These are phyloP conservation scores for Ceratocystis alfenasii DNA, from an alignment of 2,329 filamentous ascomycete species.

Conservation along the genomic window DNA sequence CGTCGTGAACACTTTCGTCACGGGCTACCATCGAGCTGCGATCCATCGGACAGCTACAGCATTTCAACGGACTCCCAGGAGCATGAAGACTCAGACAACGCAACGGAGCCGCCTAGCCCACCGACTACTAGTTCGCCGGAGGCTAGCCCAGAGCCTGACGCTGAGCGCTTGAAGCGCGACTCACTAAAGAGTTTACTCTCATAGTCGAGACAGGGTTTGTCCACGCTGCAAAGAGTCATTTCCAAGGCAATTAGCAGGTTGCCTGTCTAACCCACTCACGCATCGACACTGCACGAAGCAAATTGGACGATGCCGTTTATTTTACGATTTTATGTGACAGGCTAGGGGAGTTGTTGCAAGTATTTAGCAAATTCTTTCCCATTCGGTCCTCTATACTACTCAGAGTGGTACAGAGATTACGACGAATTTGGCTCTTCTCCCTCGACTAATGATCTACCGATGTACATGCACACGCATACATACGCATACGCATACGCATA, in stretches of 20 bases:
- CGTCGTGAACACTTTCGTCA: slow-evolving; percentile 32
- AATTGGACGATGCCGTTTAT: neutral
- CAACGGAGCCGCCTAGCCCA: neutral
- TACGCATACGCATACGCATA: slow-evolving; percentile 5
- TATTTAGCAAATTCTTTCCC: too few species aligned
- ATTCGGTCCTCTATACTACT: neutral
- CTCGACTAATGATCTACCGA: neutral
- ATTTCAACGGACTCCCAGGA: slow-evolving; percentile 29
- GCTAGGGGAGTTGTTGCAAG: neutral
- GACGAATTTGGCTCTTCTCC: neutral
- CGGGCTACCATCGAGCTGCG: slow-evolving; percentile 25
- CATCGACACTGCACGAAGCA: neutral
- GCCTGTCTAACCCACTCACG: neutral
- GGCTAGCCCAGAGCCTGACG: neutral
- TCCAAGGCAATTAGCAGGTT: neutral
- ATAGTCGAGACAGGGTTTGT: neutral
- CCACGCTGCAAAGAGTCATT: neutral
- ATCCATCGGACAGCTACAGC: slow-evolving; percentile 37
- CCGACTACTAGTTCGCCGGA: neutral
- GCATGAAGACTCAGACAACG: slow-evolving; percentile 28
- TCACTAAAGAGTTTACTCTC: neutral
- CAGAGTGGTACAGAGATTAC: neutral
- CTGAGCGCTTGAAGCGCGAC: neutral
- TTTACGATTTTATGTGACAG: slow-evolving; percentile 11
- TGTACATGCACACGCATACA: slow-evolving; percentile 4